Base-by-base conservation (phyloP, 306 rosid genomes). In the Cicer judaicum region DNA sequence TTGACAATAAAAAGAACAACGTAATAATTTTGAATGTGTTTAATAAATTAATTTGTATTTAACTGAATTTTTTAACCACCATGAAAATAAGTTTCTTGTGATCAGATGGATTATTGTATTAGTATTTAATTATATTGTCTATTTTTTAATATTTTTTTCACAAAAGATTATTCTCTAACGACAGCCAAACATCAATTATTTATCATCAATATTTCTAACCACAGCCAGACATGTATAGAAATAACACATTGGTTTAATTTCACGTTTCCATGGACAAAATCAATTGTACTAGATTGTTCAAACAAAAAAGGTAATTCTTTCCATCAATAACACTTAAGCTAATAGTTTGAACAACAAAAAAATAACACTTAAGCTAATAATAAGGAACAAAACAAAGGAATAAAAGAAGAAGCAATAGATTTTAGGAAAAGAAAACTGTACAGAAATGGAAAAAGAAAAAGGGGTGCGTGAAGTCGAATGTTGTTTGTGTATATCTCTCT, bases 311-410 rank as follows among this genome's bases (percentile, higher is more conserved):
- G 19, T 39, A n/a, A 15, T 67, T 57, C 43, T 40, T 74, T 13
- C 21, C 1, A 66, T 21, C 40, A 57, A 57, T 41, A 8, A 8
- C 24, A 48, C 8, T 29, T 36, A 6, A 21, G 14, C 48, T 36
- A 75, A 38, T 24, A 24, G 34, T 24, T 24, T 24, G 4, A 24
- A 24, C 34, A 24, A 24, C 34, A 24, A 24, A 24, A 2, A 24
- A 57, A 57, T 41, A 8, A 8, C 24, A 40, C 8, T 29, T 36
- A 6, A 21, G 21, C 56, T 36, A 75, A n/a, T 24, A 24, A 24
- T 29, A 60, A 49, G 50, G 10, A 68, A 21, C 52, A 60, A 67
- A 75, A 29, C 19, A 68, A 75, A 81, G 34, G 67, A 69, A 75
- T 62, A 15, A 18, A 15, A 53, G 1, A 59, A 70, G 0, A 70